Evolutionary conservation across 495 filamentous ascomycete genomes (phyloP), one percentile per base, ranked within the genome.

Genomic region (Cladorrhinum samala): DNA sequence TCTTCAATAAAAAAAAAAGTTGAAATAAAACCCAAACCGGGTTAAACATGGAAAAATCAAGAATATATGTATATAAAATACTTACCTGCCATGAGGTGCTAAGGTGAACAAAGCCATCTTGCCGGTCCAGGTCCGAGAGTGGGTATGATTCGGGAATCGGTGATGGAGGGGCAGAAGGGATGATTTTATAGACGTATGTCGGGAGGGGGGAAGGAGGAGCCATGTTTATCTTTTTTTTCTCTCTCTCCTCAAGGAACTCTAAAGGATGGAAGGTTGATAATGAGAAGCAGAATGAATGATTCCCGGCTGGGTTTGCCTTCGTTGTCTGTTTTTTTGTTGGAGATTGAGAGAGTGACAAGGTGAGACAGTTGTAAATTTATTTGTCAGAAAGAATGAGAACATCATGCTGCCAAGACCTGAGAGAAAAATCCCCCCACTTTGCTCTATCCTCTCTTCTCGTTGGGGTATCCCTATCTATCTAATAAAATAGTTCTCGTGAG

Each of bases 21-120:
- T 1, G 50, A 53, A 7, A 36, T 44, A 19, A 19, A 2, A 42
- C 41, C 19, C 11, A 48, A 44, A 18, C 38, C 9, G 50, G 51
- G 7, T 14, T 11, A n/a, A n/a, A n/a, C n/a, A n/a, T 7, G 30
- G 30, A 7, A 37, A 37, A 44, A 24, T 37, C 4, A 45, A 39
- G 24, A 16, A 25, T 43, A 45, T 24, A 33, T 5, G n/a, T 9
- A 18, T 4, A 1, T 11, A 25, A 46, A 21, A 2, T 27, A 46
- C 66, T 52, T 64, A 74, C 74, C 67, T 76, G 77, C 45, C 57
- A 60, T 16, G 75, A 68, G 7, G 66, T 68, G 54, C 75, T 78
- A 16, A 80, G 56, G 43, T 80, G 77, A 6, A 80, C 66, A 58
- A 80, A 80, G 13, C 77, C 77, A 49, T 80, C 77, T 44, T 74